Base-by-base conservation (phyloP, 257 asterid species). In the Ajuga chamaepitys region DNA sequence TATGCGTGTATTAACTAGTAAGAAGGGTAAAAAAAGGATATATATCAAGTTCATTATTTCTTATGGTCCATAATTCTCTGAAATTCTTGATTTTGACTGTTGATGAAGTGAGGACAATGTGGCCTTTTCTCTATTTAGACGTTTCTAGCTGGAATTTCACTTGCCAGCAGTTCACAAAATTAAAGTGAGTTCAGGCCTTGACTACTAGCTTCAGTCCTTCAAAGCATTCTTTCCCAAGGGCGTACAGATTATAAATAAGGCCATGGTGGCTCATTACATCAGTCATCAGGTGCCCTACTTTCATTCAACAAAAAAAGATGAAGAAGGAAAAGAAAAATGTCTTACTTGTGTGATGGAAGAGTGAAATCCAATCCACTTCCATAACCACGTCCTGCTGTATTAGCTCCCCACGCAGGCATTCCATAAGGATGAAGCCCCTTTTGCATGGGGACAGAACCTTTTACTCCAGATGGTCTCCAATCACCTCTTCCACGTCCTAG, bases 351-450 rank as follows among this genome's bases (percentile, higher is more conserved):
- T 58, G 99, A 88, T 20, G 97, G 99, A 74, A 90, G 95, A 57
- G 99, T 94, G 84, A 94, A 94, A 66, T 94, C 99, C 85, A 94
- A 67, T 59, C 99, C 99, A 83, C 88, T 86, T 73, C 96, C 91
- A 79, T 77, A 81, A 72, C 93, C 95, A 78, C 94, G 96, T 16
- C 96, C 96, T 41, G 89, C 66, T 67, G 77, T 66, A 82, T 82
- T 85, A 76, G 57, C 75, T 42, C 97, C 97, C 95, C 95, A 87
- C 58, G 48, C 82, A 37, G 95, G 78, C 72, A 59, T 25, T 10
- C 85, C 95, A 66, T 79, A 83, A 50, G 91, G 85, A 78, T 85
- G 85, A 28, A 82, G 79, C 53, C 95, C 94, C 75, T 87, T 87
- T 54, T 83, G 95, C 88, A 87, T 75, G 41, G 84, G 80, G 44